phyloP scores from a whole-genome alignment of 2,329 filamentous ascomycete genomes.

The Nemania serpens region DNA sequence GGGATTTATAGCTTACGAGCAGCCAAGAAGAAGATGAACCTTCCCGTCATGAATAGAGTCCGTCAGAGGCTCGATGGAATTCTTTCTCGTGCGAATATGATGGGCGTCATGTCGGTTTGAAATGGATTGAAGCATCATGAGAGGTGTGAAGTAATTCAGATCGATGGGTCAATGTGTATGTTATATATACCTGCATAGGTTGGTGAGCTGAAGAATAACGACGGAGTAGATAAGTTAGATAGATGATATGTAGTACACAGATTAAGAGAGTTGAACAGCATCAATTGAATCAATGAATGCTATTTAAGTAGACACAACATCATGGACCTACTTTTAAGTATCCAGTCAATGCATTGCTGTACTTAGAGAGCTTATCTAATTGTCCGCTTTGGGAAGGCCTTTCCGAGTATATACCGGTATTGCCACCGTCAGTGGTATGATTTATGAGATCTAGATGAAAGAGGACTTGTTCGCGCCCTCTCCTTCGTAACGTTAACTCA shows the following conservation, averaged over 20 bases:
- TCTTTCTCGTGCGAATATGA: constrained; percentile 33
- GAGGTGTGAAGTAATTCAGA: not conserved
- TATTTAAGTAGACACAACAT: no score
- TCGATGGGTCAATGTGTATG: not conserved
- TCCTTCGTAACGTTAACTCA: not conserved
- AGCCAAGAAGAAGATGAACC: constrained; percentile 67
- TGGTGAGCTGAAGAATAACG: not conserved
- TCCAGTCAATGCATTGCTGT: not conserved
- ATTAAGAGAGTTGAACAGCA: no score
- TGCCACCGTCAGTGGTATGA: not conserved
- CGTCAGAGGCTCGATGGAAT: constrained; percentile 38
- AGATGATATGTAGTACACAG: not conserved
- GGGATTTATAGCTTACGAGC: constrained; percentile 45
- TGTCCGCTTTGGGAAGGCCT: constrained; percentile 14
- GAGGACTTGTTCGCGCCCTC: not conserved
- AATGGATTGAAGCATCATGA: constrained; percentile 36
- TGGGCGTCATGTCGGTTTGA: constrained; percentile 35
- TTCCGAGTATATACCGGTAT: not conserved
- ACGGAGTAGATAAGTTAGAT: not conserved
- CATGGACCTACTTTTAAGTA: no score
- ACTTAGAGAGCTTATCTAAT: not conserved
- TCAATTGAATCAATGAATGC: no score
- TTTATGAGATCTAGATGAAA: not conserved
- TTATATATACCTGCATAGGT: not conserved
- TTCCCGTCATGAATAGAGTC: constrained; percentile 53